A percentile compares a stretch with the other conserved stretches of the same genome.
Evolutionary conservation across 495 filamentous ascomycete species (phyloP).

Genomic region (Neurospora sp.): DNA sequence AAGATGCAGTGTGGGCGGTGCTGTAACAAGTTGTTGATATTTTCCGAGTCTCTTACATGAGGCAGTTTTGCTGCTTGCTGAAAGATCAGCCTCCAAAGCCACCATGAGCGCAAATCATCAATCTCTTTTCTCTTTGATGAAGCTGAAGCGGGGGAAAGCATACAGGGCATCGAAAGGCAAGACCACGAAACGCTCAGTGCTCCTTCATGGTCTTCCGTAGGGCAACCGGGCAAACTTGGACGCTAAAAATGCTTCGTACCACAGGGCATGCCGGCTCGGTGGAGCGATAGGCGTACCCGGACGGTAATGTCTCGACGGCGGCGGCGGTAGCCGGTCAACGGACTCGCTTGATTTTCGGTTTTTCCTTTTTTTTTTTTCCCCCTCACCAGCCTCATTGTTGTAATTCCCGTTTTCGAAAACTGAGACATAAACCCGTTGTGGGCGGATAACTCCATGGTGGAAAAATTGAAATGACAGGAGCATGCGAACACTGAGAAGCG

Average conservation of each 20-base stretch:
- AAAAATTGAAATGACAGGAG: constrained; percentile 1
- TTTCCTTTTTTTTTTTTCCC: background rate
- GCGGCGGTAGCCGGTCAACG: background rate
- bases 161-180: background rate
- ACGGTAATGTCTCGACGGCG: background rate
- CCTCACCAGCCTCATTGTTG: background rate
- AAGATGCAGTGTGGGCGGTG: background rate
- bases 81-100: background rate
- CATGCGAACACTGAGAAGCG: constrained; percentile 2
- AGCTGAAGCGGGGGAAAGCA: background rate
- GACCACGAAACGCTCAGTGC: background rate
- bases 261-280: background rate
- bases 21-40: background rate
- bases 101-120: background rate
- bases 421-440: background rate
- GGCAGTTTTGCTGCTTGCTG: background rate
- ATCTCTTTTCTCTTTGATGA: background rate
- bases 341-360: background rate
- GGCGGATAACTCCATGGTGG: background rate
- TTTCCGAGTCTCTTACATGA: background rate
- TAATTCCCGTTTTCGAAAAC: background rate
- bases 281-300: background rate
- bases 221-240: background rate
- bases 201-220: background rate
- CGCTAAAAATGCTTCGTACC: background rate